These are phyloP conservation scores for Lachnellula occidentalis DNA, from an alignment of 2,329 filamentous ascomycete genomes.

Conservation along the genomic window DNA sequence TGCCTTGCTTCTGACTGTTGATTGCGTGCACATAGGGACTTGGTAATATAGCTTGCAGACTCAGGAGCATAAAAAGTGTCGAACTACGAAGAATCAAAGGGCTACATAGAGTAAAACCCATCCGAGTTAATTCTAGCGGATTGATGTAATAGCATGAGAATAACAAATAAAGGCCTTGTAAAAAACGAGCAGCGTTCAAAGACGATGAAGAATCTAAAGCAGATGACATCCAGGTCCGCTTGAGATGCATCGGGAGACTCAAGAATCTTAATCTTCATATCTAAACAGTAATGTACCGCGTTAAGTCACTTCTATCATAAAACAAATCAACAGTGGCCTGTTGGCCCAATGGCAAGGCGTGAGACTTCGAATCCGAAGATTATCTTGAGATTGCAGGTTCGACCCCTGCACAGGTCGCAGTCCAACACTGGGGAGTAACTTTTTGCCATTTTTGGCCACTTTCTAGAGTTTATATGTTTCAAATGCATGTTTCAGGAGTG, in stretches of 20 bases:
- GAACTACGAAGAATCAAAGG: too few relatives aligned
- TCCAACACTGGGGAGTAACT: too few relatives aligned
- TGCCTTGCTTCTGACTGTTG: too few relatives aligned
- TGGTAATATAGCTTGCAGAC: too few relatives aligned
- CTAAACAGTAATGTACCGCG: too few relatives aligned
- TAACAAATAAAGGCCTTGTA: neutral
- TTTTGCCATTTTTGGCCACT: neutral
- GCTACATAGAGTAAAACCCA: too few relatives aligned
- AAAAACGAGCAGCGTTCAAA: neutral
- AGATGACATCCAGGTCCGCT: neutral
- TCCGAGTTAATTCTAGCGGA: too few relatives aligned
- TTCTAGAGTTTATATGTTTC: too few relatives aligned
- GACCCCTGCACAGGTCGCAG: slow-evolving; percentile 34
- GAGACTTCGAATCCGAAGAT: slow-evolving; percentile 49
- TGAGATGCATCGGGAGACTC: neutral
- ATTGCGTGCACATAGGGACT: too few relatives aligned
- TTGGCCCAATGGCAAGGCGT: slow-evolving; percentile 45
- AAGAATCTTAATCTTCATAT: neutral
- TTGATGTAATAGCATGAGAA: neutral
- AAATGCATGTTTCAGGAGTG: too few relatives aligned
- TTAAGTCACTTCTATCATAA: too few relatives aligned
- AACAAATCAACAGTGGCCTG: slow-evolving; percentile 15
- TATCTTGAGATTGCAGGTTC: slow-evolving; percentile 48
- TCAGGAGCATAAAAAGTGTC: too few relatives aligned
- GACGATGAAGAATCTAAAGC: neutral